Evolutionary conservation across 768 basidiomycete genomes (phyloP).

Genomic region (Ephemerocybe angulata): DNA sequence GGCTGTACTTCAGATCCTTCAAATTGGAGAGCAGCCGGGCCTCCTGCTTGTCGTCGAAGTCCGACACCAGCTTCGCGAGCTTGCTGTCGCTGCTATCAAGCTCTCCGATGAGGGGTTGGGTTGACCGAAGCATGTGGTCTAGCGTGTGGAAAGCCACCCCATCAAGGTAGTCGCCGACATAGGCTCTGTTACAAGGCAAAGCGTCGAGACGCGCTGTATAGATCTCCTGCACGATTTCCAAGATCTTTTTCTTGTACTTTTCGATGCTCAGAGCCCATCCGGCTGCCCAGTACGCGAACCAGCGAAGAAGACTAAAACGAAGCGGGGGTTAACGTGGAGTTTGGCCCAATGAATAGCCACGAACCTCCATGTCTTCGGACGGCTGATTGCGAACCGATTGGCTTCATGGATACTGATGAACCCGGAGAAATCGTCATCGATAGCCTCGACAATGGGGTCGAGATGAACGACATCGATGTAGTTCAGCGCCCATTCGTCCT

Average conservation of each 20-base stretch:
- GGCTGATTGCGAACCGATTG: slow-evolving; percentile 27
- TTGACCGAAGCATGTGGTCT: slow-evolving; percentile 17
- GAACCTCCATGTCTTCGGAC: slow-evolving; percentile 29
- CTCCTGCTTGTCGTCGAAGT: slow-evolving; percentile 8
- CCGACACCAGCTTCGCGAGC: slow-evolving; percentile 8
- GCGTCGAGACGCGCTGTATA: slow-evolving; percentile 5
- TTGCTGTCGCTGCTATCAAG: slow-evolving; percentile 4
- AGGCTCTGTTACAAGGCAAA: slow-evolving; percentile 14
- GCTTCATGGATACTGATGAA: slow-evolving; percentile 34
- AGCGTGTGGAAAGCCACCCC: not conserved
- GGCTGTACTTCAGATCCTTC: slow-evolving; percentile 12
- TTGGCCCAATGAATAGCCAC: too few species aligned
- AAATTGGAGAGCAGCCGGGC: slow-evolving; percentile 14
- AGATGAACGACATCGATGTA: slow-evolving; percentile 31
- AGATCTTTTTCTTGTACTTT: slow-evolving; percentile 15
- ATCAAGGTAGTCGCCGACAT: slow-evolving; percentile 12
- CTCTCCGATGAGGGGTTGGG: slow-evolving; percentile 8
- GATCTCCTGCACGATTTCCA: slow-evolving; percentile 15
- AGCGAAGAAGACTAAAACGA: slow-evolving; percentile 20
- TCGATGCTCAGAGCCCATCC: slow-evolving; percentile 17
- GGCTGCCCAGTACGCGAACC: slow-evolving; percentile 27
- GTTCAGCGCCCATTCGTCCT: slow-evolving; percentile 29
- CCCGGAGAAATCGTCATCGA: slow-evolving; percentile 39
- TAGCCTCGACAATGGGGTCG: slow-evolving; percentile 34
- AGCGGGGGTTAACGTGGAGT: too few species aligned